A percentile compares a stretch with the other conserved stretches of the same genome.
These are phyloP conservation scores for Pyrenochaeta sp. DNA, from an alignment of 2,329 filamentous ascomycete genomes.

Conservation along the genomic window DNA sequence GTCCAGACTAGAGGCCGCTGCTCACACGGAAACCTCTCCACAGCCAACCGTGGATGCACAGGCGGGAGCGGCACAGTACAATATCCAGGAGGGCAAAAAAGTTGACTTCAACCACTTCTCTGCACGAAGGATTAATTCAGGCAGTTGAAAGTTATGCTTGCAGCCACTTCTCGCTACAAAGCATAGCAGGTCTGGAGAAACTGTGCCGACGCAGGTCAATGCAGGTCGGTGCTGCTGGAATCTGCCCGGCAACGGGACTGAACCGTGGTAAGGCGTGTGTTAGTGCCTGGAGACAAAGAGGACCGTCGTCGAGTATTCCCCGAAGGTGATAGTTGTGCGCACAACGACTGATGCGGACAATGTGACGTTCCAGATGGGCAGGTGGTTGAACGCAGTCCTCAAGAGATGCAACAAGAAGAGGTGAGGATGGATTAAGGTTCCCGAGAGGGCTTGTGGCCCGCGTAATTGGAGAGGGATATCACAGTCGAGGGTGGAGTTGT, in stretches of 20 bases:
- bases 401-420: constrained; percentile 16
- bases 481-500: constrained; percentile 21
- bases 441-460: constrained; percentile 17
- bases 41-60: constrained; percentile 14
- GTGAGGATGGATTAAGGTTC: constrained; percentile 11
- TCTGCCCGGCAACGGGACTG: constrained; percentile 16
- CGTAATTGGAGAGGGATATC: constrained; percentile 21
- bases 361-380: constrained; percentile 8
- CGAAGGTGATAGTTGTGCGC: constrained; percentile 17
- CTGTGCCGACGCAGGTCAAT: too few relatives aligned
- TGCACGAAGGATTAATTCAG: constrained; percentile 2
- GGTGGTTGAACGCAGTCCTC: constrained; percentile 11
- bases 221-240: not conserved
- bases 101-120: constrained; percentile 1
- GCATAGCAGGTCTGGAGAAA: constrained; percentile 9
- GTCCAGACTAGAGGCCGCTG: constrained; percentile 12
- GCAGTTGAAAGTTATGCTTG: constrained; percentile 6
- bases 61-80: constrained; percentile 21
- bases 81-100: not conserved
- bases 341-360: constrained; percentile 19
- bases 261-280: constrained; percentile 25
- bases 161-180: constrained; percentile 2
- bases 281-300: constrained; percentile 21
- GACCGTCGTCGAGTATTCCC: constrained; percentile 18
- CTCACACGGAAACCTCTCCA: constrained; percentile 10